These are phyloP conservation scores for Claviceps digitariae DNA, from an alignment of 2,329 filamentous ascomycete genomes.

Conservation along the genomic window DNA sequence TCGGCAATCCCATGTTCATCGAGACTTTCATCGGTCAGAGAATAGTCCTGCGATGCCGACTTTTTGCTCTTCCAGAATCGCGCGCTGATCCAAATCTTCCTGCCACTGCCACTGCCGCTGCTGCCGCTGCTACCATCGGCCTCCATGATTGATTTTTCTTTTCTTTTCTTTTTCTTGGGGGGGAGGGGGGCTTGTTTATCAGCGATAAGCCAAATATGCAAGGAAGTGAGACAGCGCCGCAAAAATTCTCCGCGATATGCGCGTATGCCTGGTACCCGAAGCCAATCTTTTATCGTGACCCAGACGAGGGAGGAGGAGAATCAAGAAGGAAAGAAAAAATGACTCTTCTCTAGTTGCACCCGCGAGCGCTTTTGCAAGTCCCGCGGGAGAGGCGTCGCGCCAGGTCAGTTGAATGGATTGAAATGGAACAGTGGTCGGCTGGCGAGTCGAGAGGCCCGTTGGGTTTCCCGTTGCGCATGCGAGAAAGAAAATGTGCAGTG, in stretches of 20 bases:
- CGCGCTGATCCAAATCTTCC: constrained; percentile 3
- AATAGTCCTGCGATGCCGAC: constrained; percentile 16
- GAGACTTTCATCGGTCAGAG: constrained; percentile 12
- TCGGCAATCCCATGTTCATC: constrained; percentile 10
- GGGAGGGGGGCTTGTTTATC: background rate
- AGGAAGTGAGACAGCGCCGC: background rate
- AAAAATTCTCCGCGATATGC: background rate
- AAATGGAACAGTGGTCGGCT: no score
- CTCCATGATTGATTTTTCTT: background rate
- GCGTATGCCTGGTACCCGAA: background rate
- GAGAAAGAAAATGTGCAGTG: background rate
- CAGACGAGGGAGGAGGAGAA: background rate
- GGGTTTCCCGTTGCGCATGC: background rate
- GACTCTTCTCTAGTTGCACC: background rate
- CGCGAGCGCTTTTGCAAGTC: background rate
- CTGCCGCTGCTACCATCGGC: background rate
- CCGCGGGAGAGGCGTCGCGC: no score
- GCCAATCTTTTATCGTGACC: background rate
- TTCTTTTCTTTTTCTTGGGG: no score
- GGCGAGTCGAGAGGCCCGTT: no score
- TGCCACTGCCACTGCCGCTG: background rate
- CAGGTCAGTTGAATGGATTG: no score
- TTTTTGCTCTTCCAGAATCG: constrained; percentile 19
- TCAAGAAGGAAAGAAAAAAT: background rate
- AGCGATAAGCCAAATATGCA: background rate